A percentile compares a stretch with the other conserved stretches of the same genome.
These are phyloP conservation scores for Verticillium longisporum DNA, from an alignment of 2,329 filamentous ascomycete species.

Conservation along the genomic window DNA sequence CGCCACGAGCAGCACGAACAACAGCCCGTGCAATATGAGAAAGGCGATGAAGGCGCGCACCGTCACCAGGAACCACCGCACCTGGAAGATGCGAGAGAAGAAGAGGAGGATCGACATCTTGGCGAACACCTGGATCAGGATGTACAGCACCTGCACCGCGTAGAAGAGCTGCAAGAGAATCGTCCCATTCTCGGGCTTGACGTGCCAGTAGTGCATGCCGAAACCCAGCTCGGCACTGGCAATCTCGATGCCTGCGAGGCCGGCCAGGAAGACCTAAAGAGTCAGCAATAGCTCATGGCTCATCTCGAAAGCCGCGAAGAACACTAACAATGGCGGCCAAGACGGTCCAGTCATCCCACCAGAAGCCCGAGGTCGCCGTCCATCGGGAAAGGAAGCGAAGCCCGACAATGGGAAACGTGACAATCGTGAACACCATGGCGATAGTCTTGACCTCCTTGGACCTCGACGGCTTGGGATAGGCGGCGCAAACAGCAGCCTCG, in stretches of 20 bases:
- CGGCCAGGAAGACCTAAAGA: slow-evolving; percentile 7
- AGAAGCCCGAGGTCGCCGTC: slow-evolving; percentile 8
- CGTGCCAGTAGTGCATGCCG: slow-evolving; percentile 17
- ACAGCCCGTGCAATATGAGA: slow-evolving; percentile 11
- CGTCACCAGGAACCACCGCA: slow-evolving; percentile 10
- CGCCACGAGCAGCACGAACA: slow-evolving; percentile 14
- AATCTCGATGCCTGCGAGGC: slow-evolving; percentile 11
- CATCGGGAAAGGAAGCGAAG: slow-evolving; percentile 13
- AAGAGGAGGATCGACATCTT: slow-evolving; percentile 19
- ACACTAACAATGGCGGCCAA: slow-evolving; percentile 7
- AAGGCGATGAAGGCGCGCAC: slow-evolving; percentile 8
- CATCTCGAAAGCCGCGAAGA: neutral
- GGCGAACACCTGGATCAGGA: slow-evolving; percentile 15
- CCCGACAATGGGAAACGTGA: slow-evolving; percentile 10
- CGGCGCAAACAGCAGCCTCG: slow-evolving; percentile 7
- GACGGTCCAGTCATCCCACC: slow-evolving; percentile 14
- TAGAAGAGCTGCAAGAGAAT: slow-evolving; percentile 13
- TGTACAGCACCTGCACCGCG: slow-evolving; percentile 15
- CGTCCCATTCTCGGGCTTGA: slow-evolving; percentile 7
- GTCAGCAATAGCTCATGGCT: neutral
- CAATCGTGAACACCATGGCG: slow-evolving; percentile 13
- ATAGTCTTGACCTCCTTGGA: slow-evolving; percentile 16
- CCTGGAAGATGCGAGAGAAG: slow-evolving; percentile 15
- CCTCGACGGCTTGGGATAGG: slow-evolving; percentile 13
- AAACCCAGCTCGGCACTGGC: slow-evolving; percentile 14